A percentile compares a stretch with the other conserved stretches of the same genome.
Conservation (phyloP, 345 rosid genomes). For the Sisymbrium irio region DNA sequence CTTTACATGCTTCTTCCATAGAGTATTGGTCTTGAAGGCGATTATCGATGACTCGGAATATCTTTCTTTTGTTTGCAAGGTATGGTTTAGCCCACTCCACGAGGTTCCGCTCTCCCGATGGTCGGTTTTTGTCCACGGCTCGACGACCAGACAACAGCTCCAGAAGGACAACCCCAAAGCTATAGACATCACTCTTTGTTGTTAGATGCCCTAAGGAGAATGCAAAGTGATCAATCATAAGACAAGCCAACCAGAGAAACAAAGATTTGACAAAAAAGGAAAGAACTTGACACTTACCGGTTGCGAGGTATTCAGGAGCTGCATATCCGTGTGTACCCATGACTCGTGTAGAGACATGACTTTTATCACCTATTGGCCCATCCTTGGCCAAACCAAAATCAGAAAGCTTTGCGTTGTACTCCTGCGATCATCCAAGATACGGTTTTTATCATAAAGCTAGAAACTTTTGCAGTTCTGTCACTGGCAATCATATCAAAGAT, state of each 20-base stretch:
- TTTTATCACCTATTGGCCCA: slow-evolving; percentile 82
- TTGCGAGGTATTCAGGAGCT: slow-evolving; percentile 93
- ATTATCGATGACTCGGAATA: slow-evolving; percentile 74
- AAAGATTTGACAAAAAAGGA: neutral
- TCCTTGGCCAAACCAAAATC: slow-evolving; percentile 96
- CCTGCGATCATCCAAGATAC: slow-evolving; percentile 38
- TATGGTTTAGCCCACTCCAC: slow-evolving; percentile 91
- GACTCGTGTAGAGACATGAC: slow-evolving; percentile 87
- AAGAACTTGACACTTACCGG: slow-evolving; percentile 46
- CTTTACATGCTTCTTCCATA: slow-evolving; percentile 41
- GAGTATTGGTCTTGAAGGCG: slow-evolving; percentile 89
- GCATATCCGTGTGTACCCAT: slow-evolving; percentile 96
- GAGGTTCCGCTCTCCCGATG: slow-evolving; percentile 82
- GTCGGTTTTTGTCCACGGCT: slow-evolving; percentile 96
- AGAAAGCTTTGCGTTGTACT: slow-evolving; percentile 81
- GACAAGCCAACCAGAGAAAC: slow-evolving; percentile 52
- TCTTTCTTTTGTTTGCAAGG: slow-evolving; percentile 75
- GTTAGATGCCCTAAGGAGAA: slow-evolving; percentile 74
- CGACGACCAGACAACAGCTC: slow-evolving; percentile 92
- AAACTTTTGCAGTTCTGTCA: neutral
- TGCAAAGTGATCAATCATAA: slow-evolving; percentile 25
- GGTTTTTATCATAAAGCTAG: neutral
- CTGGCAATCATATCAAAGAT: neutral
- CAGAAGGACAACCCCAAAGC: slow-evolving; percentile 91
- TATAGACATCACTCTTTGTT: slow-evolving; percentile 91